A percentile compares a stretch with the other conserved stretches of the same genome.
Evolutionary conservation across 164 flowering plant species (phyloP).

Genomic region (Chimonanthus praecox): DNA sequence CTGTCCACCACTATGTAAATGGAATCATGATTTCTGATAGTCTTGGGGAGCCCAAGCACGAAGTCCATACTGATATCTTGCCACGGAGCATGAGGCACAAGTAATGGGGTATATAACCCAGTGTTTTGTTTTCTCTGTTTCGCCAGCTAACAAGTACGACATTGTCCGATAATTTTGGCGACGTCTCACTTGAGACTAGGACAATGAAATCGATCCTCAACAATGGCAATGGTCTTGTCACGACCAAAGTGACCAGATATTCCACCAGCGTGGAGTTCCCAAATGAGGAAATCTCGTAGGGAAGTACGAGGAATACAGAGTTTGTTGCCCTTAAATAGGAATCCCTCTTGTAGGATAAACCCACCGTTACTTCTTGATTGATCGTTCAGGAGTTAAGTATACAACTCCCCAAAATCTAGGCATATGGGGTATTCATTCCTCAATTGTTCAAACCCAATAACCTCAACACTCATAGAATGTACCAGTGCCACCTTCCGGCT

Average conservation of each 20-base stretch:
- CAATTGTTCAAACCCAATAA: not conserved
- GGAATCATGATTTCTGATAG: not conserved
- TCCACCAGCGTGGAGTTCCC: not conserved
- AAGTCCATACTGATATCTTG: not conserved
- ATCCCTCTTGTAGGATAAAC: not conserved
- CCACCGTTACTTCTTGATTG: no score
- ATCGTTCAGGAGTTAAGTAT: no score
- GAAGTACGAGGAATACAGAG: not conserved
- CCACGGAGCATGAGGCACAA: not conserved
- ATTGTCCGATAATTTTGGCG: not conserved
- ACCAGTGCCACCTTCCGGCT: not conserved
- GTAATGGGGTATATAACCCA: not conserved
- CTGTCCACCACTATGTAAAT: not conserved
- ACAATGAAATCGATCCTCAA: not conserved
- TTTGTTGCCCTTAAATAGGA: not conserved
- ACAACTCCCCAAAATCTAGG: no score
- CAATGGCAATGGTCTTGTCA: not conserved
- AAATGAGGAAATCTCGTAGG: not conserved
- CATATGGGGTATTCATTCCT: no score
- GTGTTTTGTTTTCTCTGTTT: not conserved
- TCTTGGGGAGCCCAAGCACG: not conserved
- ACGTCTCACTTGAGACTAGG: not conserved
- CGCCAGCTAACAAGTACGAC: not conserved
- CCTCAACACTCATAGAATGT: not conserved
- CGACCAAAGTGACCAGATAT: not conserved